Conservation (phyloP, 1,284 basidiomycete genomes). For the Xerocomus subilludens region DNA sequence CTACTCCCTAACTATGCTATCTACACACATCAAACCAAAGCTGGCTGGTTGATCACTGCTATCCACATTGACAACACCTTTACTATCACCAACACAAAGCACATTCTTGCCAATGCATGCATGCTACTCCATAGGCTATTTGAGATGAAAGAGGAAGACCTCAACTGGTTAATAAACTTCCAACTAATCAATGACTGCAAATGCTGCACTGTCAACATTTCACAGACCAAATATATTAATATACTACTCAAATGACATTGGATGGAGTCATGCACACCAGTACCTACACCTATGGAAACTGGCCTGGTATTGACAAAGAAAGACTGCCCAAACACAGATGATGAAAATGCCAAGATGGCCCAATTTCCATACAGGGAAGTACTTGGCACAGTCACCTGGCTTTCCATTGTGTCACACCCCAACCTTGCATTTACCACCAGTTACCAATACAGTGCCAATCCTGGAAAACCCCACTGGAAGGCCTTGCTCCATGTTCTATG, state of each 20-base stretch:
- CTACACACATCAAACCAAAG: not conserved
- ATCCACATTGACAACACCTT: slow-evolving; percentile 32
- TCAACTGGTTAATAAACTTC: slow-evolving; percentile 17
- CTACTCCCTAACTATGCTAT: slow-evolving; percentile 4
- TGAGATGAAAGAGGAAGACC: slow-evolving; percentile 23
- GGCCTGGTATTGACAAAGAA: not conserved
- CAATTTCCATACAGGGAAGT: not conserved
- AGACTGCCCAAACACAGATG: not conserved
- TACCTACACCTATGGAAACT: not conserved
- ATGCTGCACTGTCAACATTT: slow-evolving; percentile 3
- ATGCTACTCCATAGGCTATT: slow-evolving; percentile 6
- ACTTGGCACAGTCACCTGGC: slow-evolving; percentile 19
- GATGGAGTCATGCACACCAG: slow-evolving; percentile 2
- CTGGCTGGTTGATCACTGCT: slow-evolving; percentile 6
- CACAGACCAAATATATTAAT: slow-evolving; percentile 7
- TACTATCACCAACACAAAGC: not conserved
- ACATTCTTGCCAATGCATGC: not conserved
- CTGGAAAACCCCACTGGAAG: slow-evolving; percentile 21
- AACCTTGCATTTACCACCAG: slow-evolving; percentile 15
- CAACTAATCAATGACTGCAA: slow-evolving; percentile 7
- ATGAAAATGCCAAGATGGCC: not conserved
- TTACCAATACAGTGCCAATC: slow-evolving; percentile 23
- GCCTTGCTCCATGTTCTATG: not conserved
- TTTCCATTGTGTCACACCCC: not conserved
- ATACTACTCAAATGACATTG: slow-evolving; percentile 6